Percentiles rank a stretch among this genome's conserved stretches.
phyloP scores from a whole-genome alignment of 352 stramenopile species.

The Phytophthora idaei region DNA sequence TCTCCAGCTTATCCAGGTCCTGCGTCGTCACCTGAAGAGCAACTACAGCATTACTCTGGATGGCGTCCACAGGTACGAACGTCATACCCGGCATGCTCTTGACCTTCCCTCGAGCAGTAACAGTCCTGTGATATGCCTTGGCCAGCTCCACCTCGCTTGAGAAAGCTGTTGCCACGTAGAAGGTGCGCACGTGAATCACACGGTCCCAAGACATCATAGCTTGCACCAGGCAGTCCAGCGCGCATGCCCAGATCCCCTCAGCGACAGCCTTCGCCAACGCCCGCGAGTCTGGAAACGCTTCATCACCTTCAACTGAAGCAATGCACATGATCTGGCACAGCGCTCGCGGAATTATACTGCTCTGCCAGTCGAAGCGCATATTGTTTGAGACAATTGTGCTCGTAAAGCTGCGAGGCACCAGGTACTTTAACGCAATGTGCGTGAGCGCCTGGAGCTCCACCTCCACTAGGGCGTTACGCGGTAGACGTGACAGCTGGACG shows the following conservation, averaged over 20 bases:
- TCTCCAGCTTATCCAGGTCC: slow-evolving; percentile 84
- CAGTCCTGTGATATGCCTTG: slow-evolving; percentile 27
- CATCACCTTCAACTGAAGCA: slow-evolving; percentile 25
- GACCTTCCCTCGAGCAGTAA: slow-evolving; percentile 38
- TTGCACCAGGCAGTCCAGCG: slow-evolving; percentile 42
- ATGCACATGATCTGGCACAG: slow-evolving; percentile 60
- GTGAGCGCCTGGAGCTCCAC: slow-evolving; percentile 80
- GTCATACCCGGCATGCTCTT: slow-evolving; percentile 59
- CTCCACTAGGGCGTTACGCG: slow-evolving; percentile 72
- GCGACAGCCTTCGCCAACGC: slow-evolving; percentile 28
- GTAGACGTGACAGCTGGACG: slow-evolving; percentile 72
- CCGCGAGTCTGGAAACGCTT: slow-evolving; percentile 15
- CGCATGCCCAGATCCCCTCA: slow-evolving; percentile 30
- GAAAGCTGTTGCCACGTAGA: slow-evolving; percentile 59
- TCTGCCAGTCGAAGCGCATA: slow-evolving; percentile 41
- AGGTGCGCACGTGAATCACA: slow-evolving; percentile 72
- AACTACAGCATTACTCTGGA: slow-evolving; percentile 52
- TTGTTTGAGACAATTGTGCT: slow-evolving; percentile 9
- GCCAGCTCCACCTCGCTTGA: slow-evolving; percentile 60
- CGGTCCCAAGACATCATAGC: slow-evolving; percentile 65
- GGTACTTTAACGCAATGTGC: slow-evolving; percentile 63
- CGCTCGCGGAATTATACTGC: slow-evolving; percentile 45
- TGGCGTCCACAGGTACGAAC: slow-evolving; percentile 72
- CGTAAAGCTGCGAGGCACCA: slow-evolving; percentile 34
- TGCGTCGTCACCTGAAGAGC: slow-evolving; percentile 75